A percentile compares a stretch with the other conserved stretches of the same genome.
These are phyloP conservation scores for Pleurotus cornucopiae DNA, from an alignment of 768 basidiomycete species.

Conservation along the genomic window DNA sequence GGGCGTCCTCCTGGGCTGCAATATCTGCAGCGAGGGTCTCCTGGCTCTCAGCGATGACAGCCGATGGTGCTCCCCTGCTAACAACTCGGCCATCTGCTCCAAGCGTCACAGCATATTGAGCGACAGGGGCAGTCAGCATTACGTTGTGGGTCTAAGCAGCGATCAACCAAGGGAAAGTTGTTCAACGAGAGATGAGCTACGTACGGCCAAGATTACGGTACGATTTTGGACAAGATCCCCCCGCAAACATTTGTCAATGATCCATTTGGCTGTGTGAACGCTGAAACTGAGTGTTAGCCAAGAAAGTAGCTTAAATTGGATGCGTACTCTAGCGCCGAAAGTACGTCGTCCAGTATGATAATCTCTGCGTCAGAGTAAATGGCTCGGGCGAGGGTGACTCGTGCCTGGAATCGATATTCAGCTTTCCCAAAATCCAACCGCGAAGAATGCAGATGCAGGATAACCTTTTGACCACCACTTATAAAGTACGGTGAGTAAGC, in stretches of 20 bases:
- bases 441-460: not conserved
- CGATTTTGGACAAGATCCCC: constrained; percentile 76
- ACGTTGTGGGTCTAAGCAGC: constrained; percentile 43
- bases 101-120: constrained; percentile 54
- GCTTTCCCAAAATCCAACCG: too few species aligned
- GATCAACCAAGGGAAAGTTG: too few species aligned
- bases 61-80: constrained; percentile 45
- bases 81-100: constrained; percentile 48
- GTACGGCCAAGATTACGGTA: constrained; percentile 78
- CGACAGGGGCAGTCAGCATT: constrained; percentile 47
- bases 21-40: constrained; percentile 24
- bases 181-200: constrained; percentile 11
- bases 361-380: constrained; percentile 51
- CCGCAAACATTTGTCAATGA: constrained; percentile 73
- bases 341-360: constrained; percentile 69
- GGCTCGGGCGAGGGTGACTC: constrained; percentile 41
- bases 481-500: not conserved
- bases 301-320: not conserved
- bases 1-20: constrained; percentile 22
- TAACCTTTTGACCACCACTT: constrained; percentile 42
- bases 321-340: constrained; percentile 38
- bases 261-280: constrained; percentile 77
- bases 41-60: constrained; percentile 38
- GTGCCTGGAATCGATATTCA: constrained; percentile 31
- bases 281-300: constrained; percentile 14